Conservation (phyloP, 306 rosid species). For the Delonix regia region DNA sequence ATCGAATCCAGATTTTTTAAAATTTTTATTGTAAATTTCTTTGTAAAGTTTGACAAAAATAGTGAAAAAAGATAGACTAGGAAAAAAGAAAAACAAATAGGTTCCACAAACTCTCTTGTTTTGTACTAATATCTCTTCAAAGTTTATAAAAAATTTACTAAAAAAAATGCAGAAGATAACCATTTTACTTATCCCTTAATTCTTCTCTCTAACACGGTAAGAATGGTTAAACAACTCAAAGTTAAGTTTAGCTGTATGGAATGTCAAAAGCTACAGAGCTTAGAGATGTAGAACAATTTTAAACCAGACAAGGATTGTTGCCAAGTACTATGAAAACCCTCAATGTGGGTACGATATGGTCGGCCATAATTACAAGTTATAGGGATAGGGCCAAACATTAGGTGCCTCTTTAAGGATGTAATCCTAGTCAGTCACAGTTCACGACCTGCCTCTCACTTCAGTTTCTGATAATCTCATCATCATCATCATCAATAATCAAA, state of each 20-base stretch:
- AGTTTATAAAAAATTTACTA: too few species aligned
- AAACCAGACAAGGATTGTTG: slow-evolving; percentile 40
- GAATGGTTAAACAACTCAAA: slow-evolving; percentile 29
- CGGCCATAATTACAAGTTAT: slow-evolving; percentile 44
- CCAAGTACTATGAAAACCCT: slow-evolving; percentile 39
- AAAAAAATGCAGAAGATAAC: too few species aligned
- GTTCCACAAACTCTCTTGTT: too few species aligned
- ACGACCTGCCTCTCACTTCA: slow-evolving; percentile 36
- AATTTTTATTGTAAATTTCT: too few species aligned
- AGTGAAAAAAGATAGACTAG: too few species aligned
- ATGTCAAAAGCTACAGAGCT: slow-evolving; percentile 21
- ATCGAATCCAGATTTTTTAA: too few species aligned
- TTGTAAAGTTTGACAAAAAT: too few species aligned
- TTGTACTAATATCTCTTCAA: too few species aligned
- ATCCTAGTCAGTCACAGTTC: slow-evolving; percentile 26
- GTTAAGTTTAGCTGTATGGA: neutral
- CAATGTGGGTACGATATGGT: slow-evolving; percentile 44
- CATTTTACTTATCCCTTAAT: neutral
- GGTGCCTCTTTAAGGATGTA: slow-evolving; percentile 48
- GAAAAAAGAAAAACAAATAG: too few species aligned
- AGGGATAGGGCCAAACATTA: slow-evolving; percentile 28
- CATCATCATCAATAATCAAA: slow-evolving; percentile 8
- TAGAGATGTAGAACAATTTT: slow-evolving; percentile 16
- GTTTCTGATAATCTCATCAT: slow-evolving; percentile 15
- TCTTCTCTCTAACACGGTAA: neutral